Base-by-base conservation (phyloP, 148 eudicot species). In the Heliosperma pusillum region DNA sequence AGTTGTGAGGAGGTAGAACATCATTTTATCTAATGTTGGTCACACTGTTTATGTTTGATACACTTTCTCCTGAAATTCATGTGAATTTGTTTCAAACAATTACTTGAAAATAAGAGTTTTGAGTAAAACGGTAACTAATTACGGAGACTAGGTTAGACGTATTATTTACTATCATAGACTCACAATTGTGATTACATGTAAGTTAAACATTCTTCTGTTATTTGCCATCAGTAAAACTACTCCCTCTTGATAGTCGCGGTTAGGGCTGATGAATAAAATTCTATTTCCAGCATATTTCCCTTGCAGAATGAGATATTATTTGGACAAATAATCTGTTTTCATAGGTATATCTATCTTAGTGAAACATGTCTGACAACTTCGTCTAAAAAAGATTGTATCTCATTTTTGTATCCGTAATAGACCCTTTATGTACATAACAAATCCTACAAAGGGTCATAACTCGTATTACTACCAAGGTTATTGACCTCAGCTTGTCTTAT, bases 11-110 rank as follows among this genome's bases (percentile, higher is more conserved):
- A 36, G 59, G 59, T 45, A 70, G 52, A 59, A 64, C 33, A 29
- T 69, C 75, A 30, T 63, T 16, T 36, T 55, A 63, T 80, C 66
- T 45, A 20, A 56, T 42, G 72, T 72, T 40, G 55, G 61, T 78
- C 80, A 72, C 69, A 45, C 63, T 65, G 26, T 53, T 78, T 55
- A 65, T 77, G 71, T 52, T 50, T 71, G 22, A 40, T 30, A n/a
- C 25, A 71, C 56, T 64, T 72, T 15, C 67, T 61, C 40, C 75
- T n/a, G 69, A 71, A 66, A 68, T 22, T 65, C 40, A 15, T 55
- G 63, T 30, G 61, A 30, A 29, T 42, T 40, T 47, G 36, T 66
- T 63, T 27, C 57, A 44, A 59, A 57, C n/a, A 42, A 74, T 47
- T 50, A 62, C 22, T 25, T 58, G 69, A 74, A 21, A 59, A 30